Conservation (phyloP, 371 early-diverging fungal genomes). For the Lichtheimia hyalospora region DNA sequence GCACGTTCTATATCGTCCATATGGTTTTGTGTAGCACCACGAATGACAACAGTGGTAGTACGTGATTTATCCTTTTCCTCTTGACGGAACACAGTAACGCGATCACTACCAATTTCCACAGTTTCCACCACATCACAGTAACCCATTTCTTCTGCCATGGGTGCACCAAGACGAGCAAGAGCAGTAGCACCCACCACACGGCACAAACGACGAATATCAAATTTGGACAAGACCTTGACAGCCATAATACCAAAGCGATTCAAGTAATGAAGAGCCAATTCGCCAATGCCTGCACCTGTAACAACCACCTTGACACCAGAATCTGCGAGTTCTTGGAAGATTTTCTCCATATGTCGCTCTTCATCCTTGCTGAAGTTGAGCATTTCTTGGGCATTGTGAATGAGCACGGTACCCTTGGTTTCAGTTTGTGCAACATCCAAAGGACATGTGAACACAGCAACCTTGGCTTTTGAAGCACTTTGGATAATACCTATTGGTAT, state of each 20-base stretch:
- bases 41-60: constrained; percentile 95
- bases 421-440: constrained; percentile 96
- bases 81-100: constrained; percentile 96
- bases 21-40: constrained; percentile 97
- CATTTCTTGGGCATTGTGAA: constrained; percentile 97
- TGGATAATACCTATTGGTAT: constrained; percentile 44
- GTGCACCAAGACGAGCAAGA: constrained; percentile 90
- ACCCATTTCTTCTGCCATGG: constrained; percentile 97
- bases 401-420: constrained; percentile 98
- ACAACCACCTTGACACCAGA: constrained; percentile 94
- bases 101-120: constrained; percentile 96
- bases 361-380: constrained; percentile 95
- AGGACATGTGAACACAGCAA: constrained; percentile 97
- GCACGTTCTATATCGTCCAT: constrained; percentile 98
- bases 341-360: constrained; percentile 75
- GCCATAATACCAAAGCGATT: constrained; percentile 91
- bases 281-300: constrained; percentile 88
- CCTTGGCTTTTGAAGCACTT: constrained; percentile 81
- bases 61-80: constrained; percentile 70
- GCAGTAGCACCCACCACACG: constrained; percentile 93
- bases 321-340: constrained; percentile 87
- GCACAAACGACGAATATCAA: constrained; percentile 94
- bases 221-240: constrained; percentile 92
- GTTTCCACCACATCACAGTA: constrained; percentile 94
- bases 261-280: constrained; percentile 92